Evolutionary conservation across 2,329 filamentous ascomycete genomes (phyloP), one percentile per base, ranked within the genome.

Genomic region (Verticillium tricorpus): DNA sequence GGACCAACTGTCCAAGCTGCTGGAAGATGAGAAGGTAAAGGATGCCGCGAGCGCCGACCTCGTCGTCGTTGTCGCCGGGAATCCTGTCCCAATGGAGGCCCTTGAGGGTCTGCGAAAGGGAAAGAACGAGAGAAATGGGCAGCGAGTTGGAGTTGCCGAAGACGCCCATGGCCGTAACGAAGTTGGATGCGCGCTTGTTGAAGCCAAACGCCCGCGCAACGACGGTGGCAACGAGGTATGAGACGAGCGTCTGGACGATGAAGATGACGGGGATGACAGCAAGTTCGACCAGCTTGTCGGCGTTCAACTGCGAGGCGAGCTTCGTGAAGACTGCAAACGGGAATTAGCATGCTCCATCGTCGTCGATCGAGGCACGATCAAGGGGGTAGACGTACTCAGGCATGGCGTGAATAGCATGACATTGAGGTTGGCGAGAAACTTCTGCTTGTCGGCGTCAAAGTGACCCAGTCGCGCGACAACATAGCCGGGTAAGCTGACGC

Each of bases 81-180:
- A 98, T 86, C 67, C 87, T 89, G 76, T 94, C 89, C 95, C 95
- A 99, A 74, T 98, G 94, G 35, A 99, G 82, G 6, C 95, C 95
- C 69, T 89, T 87, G 61, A 99, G 83, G 0, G 95, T 99, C 73
- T 97, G 91, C 15, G 94, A 96, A 12, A 99, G 84, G 9, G 94
- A 97, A 62, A 98, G 85, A 65, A 99, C 93, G 61, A 99, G 87
- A 0, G 95, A 99, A 64, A 99, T 98, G 0, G 95, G 95, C 22
- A 99, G 84, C 19, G 95, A 98, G 77, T 99, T 99, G 37, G 94
- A 98, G 75, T 99, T 99, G 69, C 94, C 95, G 74, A 99, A 99
- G 57, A 98, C 85, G 40, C 91, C 93, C 95, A 99, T 99, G 60
- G 95, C 95, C 35, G 92, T 91, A 52, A 99, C 90, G 71, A 99